Conservation (phyloP, 805 yeast species). For the Myxozyma geophila region DNA sequence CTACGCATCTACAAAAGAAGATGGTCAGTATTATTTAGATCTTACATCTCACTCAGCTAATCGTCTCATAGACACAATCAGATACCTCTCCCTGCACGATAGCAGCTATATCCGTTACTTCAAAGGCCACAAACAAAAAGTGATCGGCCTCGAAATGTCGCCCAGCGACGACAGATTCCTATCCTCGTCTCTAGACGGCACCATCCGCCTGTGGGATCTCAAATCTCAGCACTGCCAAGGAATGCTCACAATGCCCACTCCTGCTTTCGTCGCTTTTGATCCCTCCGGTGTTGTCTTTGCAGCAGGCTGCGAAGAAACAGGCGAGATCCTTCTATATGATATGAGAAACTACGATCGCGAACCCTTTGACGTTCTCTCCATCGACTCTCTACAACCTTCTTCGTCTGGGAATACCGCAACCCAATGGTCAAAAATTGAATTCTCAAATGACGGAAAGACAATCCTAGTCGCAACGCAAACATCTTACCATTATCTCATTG, state of each 20-base stretch:
- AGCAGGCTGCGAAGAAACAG: slow-evolving; percentile 54
- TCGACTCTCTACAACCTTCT: slow-evolving; percentile 43
- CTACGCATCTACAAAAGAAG: slow-evolving; percentile 82
- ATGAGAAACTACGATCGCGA: slow-evolving; percentile 59
- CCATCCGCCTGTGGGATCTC: slow-evolving; percentile 87
- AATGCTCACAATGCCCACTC: slow-evolving; percentile 57
- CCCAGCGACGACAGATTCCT: slow-evolving; percentile 69
- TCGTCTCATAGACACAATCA: slow-evolving; percentile 48
- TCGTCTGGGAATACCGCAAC: not conserved
- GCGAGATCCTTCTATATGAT: slow-evolving; percentile 64
- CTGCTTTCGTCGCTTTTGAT: slow-evolving; percentile 70
- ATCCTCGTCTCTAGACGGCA: slow-evolving; percentile 73
- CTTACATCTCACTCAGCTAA: not conserved
- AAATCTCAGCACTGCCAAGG: slow-evolving; percentile 71
- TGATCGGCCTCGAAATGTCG: slow-evolving; percentile 70
- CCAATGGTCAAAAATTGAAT: slow-evolving; percentile 69
- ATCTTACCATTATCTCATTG: slow-evolving; percentile 64
- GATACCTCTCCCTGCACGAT: slow-evolving; percentile 76
- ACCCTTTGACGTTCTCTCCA: slow-evolving; percentile 56
- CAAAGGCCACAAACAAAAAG: slow-evolving; percentile 81
- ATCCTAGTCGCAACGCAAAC: slow-evolving; percentile 63
- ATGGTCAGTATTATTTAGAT: slow-evolving; percentile 53
- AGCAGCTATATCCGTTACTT: slow-evolving; percentile 84
- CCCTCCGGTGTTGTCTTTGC: slow-evolving; percentile 86
- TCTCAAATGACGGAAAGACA: slow-evolving; percentile 75